Conservation (phyloP, 1,139 yeast genomes). For the Groenewaldozyma sp. region DNA sequence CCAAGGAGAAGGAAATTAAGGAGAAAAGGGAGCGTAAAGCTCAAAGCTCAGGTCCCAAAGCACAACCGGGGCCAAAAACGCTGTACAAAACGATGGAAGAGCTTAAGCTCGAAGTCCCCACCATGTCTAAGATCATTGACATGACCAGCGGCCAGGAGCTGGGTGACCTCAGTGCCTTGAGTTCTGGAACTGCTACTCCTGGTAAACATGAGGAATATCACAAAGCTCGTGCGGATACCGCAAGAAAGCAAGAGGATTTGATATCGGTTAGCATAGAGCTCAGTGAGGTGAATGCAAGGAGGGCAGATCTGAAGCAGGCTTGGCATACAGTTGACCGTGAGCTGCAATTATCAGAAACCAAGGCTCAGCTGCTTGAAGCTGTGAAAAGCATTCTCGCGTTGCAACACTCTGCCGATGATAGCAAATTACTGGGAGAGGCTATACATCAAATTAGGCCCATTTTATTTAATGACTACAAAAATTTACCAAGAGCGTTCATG, state of each 20-base stretch:
- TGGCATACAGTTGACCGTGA: neutral
- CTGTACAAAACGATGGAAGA: constrained; percentile 34
- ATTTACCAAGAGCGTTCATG: neutral
- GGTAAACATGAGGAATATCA: constrained; percentile 16
- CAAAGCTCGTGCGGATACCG: constrained; percentile 23
- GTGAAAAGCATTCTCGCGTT: neutral
- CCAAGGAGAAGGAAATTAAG: constrained; percentile 11
- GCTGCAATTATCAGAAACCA: neutral
- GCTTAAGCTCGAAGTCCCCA: constrained; percentile 35
- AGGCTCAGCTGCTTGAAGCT: neutral
- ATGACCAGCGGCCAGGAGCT: constrained; percentile 18
- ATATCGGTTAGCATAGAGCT: constrained; percentile 20
- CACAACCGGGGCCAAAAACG: constrained; percentile 18
- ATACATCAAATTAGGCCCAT: neutral
- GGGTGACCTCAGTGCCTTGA: constrained; percentile 10
- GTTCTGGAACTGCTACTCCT: constrained; percentile 6
- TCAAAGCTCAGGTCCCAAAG: constrained; percentile 5
- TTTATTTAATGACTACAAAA: neutral
- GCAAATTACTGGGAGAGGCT: neutral
- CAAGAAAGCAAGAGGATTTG: constrained; percentile 23
- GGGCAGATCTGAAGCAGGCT: neutral
- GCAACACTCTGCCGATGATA: neutral
- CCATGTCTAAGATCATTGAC: constrained; percentile 26
- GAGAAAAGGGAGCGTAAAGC: constrained; percentile 10
- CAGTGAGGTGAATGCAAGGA: constrained; percentile 16